Conservation (phyloP, 192 early-diverging fungal species). For the Gaertneriomyces semiglobifer region DNA sequence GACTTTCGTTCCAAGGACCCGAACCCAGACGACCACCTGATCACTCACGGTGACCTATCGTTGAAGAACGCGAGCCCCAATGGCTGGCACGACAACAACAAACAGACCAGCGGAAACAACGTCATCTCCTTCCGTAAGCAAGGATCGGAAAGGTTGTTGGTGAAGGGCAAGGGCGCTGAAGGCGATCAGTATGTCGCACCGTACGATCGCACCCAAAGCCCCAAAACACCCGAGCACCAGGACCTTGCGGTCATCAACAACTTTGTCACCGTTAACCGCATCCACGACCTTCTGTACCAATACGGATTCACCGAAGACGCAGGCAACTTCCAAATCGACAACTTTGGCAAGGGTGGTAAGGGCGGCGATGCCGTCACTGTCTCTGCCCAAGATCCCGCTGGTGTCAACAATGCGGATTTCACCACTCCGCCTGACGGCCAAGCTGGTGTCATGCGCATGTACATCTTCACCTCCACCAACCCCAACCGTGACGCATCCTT, state of each 20-base stretch:
- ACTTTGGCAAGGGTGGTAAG: slow-evolving; percentile 13
- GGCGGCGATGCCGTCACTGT: slow-evolving; percentile 38
- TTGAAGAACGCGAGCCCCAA: slow-evolving; percentile 32
- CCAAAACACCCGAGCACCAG: slow-evolving; percentile 13
- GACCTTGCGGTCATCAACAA: slow-evolving; percentile 27
- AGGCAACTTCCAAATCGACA: slow-evolving; percentile 72
- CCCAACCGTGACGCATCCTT: slow-evolving; percentile 57
- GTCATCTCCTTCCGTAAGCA: slow-evolving; percentile 9
- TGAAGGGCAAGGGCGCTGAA: neutral
- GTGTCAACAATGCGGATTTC: slow-evolving; percentile 60
- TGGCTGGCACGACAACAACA: slow-evolving; percentile 44
- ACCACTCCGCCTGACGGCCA: slow-evolving; percentile 55
- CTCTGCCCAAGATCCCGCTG: slow-evolving; percentile 35
- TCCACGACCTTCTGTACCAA: slow-evolving; percentile 64
- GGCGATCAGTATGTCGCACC: slow-evolving; percentile 10
- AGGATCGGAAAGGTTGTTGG: slow-evolving; percentile 1
- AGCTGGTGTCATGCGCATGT: slow-evolving; percentile 51
- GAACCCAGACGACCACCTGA: slow-evolving; percentile 11
- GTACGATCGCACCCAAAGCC: slow-evolving; percentile 18
- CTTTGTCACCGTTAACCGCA: slow-evolving; percentile 32
- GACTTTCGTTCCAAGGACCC: slow-evolving; percentile 1
- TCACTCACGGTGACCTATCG: slow-evolving; percentile 26
- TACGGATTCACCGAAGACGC: slow-evolving; percentile 44
- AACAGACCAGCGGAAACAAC: slow-evolving; percentile 43
- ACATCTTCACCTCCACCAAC: slow-evolving; percentile 38